Evolutionary conservation across 2,329 filamentous ascomycete species (phyloP).

Genomic region (Beauveria pseudobassiana): DNA sequence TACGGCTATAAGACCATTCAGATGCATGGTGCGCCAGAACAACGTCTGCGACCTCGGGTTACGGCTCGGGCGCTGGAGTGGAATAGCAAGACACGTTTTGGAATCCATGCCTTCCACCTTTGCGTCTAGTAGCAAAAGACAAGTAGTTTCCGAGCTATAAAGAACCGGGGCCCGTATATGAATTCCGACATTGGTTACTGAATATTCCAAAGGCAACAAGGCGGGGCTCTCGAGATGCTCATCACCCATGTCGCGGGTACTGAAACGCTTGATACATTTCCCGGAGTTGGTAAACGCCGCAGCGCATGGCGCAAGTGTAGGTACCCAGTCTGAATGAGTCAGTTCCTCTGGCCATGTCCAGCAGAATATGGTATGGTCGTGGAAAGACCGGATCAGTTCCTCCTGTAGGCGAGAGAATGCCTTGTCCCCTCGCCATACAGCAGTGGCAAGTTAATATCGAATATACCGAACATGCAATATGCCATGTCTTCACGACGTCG

Average conservation of each 20-base stretch:
- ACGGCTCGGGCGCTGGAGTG: neutral
- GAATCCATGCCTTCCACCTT: neutral
- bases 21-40: neutral
- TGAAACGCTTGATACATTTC: neutral
- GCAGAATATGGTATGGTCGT: neutral
- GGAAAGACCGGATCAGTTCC: slow-evolving; percentile 8
- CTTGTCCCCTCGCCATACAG: slow-evolving; percentile 19
- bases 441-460: slow-evolving; percentile 21
- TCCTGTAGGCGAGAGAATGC: slow-evolving; percentile 16
- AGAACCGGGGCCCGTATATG: neutral
- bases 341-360: neutral
- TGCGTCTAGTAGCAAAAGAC: neutral
- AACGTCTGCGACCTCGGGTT: neutral
- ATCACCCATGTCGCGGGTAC: too few species aligned
- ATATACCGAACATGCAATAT: slow-evolving; percentile 21
- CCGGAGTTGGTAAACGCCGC: neutral
- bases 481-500: slow-evolving; percentile 19
- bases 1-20: neutral
- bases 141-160: neutral
- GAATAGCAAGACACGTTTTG: neutral
- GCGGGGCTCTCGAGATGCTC: too few species aligned
- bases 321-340: neutral
- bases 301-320: neutral
- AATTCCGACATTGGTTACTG: neutral
- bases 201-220: neutral